Conservation (phyloP, 257 asterid species). For the Eucommia ulmoides region DNA sequence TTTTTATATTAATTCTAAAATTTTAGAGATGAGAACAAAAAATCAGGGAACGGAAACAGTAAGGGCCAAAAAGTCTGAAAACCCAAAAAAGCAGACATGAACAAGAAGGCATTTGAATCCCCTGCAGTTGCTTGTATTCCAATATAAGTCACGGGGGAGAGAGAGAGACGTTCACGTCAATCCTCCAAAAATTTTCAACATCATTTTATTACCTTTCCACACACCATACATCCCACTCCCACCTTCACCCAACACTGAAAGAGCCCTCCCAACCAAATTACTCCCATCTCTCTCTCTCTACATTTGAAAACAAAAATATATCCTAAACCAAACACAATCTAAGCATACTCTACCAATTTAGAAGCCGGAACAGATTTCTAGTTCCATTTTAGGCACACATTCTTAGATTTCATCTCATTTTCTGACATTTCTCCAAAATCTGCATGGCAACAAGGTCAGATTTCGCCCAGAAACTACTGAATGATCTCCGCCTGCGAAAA, state of each 20-base stretch:
- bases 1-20: too few relatives aligned
- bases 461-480: slow-evolving; percentile 81
- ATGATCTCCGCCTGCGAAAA: slow-evolving; percentile 65
- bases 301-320: neutral
- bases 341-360: slow-evolving; percentile 16
- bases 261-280: slow-evolving; percentile 20
- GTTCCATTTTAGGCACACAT: neutral
- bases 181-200: slow-evolving; percentile 13
- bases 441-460: slow-evolving; percentile 55
- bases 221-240: slow-evolving; percentile 3
- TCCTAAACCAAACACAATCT: slow-evolving; percentile 18
- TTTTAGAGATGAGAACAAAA: too few relatives aligned
- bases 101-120: neutral
- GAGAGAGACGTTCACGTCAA: slow-evolving; percentile 15
- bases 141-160: neutral
- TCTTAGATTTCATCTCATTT: too few relatives aligned
- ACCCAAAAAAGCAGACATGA: neutral
- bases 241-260: slow-evolving; percentile 25
- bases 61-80: neutral
- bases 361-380: slow-evolving; percentile 1
- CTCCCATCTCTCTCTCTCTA: slow-evolving; percentile 3
- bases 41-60: too few relatives aligned
- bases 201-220: slow-evolving; percentile 4
- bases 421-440: too few relatives aligned
- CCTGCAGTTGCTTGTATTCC: neutral